Evolutionary conservation across 305 asterid genomes (phyloP).

Genomic region (Euphrasia arctica): DNA sequence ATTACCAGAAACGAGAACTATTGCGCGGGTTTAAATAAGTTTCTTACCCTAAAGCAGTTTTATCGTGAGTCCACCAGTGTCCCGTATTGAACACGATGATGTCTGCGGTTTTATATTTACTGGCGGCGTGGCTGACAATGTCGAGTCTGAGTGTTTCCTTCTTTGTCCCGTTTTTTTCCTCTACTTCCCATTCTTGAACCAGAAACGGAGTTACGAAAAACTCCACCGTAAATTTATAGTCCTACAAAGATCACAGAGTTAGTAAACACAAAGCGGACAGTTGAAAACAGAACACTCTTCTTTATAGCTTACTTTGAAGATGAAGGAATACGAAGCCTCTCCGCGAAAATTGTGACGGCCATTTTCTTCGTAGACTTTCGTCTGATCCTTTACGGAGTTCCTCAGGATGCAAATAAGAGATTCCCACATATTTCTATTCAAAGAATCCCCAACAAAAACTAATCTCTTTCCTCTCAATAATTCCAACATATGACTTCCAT

Average conservation of each 20-base stretch:
- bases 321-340: slow-evolving; percentile 56
- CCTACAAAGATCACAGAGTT: slow-evolving; percentile 34
- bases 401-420: slow-evolving; percentile 61
- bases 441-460: slow-evolving; percentile 67
- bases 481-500: slow-evolving; percentile 59
- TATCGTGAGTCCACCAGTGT: slow-evolving; percentile 61
- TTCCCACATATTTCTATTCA: slow-evolving; percentile 80
- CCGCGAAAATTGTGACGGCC: slow-evolving; percentile 54
- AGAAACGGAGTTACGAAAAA: slow-evolving; percentile 61
- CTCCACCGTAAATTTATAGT: slow-evolving; percentile 59
- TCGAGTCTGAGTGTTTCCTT: slow-evolving; percentile 73
- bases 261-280: background rate
- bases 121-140: slow-evolving; percentile 40
- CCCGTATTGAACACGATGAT: slow-evolving; percentile 52
- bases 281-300: background rate
- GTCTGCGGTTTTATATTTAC: slow-evolving; percentile 47
- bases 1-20: slow-evolving; percentile 2
- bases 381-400: slow-evolving; percentile 45
- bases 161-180: slow-evolving; percentile 36
- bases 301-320: slow-evolving; percentile 46
- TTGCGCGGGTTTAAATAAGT: too few species aligned
- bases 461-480: slow-evolving; percentile 54
- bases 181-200: slow-evolving; percentile 59
- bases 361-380: slow-evolving; percentile 49
- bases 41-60: slow-evolving; percentile 41